Evolutionary conservation across 768 basidiomycete species (phyloP).

Genomic region (Boletellus sp.): DNA sequence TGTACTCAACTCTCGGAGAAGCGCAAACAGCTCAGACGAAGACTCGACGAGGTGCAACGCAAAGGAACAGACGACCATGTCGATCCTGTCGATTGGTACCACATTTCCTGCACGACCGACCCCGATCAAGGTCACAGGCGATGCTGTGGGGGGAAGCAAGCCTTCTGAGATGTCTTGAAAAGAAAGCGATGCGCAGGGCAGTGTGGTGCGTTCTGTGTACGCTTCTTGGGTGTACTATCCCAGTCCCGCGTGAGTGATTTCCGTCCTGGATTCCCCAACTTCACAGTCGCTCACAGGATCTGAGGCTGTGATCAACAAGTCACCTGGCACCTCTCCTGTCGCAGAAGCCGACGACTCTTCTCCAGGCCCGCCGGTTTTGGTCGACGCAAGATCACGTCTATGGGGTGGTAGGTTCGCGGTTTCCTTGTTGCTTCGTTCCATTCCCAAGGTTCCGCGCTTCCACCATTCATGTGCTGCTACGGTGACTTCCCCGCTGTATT

Average conservation of each 20-base stretch:
- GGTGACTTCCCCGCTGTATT: constrained; percentile 60
- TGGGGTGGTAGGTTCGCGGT: not conserved
- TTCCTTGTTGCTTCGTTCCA: constrained; percentile 14
- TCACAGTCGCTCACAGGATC: constrained; percentile 21
- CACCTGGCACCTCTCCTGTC: constrained; percentile 11
- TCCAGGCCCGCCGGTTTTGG: not conserved
- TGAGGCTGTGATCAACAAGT: constrained; percentile 20
- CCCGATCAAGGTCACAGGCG: constrained; percentile 11
- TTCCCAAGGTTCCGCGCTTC: constrained; percentile 32
- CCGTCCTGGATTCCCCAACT: not conserved
- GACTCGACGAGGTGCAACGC: constrained; percentile 66
- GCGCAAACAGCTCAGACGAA: constrained; percentile 57
- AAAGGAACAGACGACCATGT: constrained; percentile 72
- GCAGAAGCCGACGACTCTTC: not conserved
- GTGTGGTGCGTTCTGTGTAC: constrained; percentile 50
- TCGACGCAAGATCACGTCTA: not conserved
- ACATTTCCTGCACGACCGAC: not conserved
- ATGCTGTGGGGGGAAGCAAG: constrained; percentile 37
- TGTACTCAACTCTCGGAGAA: constrained; percentile 61
- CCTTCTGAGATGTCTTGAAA: constrained; percentile 65
- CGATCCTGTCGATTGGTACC: constrained; percentile 31
- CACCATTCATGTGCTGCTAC: constrained; percentile 61
- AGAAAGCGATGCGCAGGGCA: constrained; percentile 53
- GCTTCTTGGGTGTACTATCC: constrained; percentile 58
- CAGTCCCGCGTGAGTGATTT: constrained; percentile 10